These are phyloP conservation scores for Esteya vermicola DNA, from an alignment of 2,329 filamentous ascomycete genomes.

Conservation along the genomic window DNA sequence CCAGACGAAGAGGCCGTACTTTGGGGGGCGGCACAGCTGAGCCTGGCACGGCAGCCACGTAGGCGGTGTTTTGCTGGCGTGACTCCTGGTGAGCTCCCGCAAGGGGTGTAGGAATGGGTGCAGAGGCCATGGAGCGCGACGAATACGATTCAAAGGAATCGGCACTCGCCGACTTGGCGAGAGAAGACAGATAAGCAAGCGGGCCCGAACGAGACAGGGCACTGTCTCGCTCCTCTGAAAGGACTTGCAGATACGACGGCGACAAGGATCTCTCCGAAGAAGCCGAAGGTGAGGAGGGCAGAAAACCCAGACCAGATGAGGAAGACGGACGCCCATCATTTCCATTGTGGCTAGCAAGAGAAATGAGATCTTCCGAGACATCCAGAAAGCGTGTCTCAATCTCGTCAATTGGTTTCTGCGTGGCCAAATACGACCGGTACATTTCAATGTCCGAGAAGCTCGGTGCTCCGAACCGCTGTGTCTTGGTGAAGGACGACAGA, in stretches of 20 bases:
- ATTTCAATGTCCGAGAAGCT: constrained; percentile 26
- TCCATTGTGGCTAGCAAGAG: too few relatives aligned
- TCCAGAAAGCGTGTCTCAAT: constrained; percentile 47
- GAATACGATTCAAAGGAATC: too few relatives aligned
- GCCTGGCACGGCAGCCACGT: neutral
- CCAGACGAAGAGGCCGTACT: constrained; percentile 14
- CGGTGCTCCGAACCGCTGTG: constrained; percentile 34
- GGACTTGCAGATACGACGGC: constrained; percentile 2
- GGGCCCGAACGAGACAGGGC: too few relatives aligned
- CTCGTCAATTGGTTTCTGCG: constrained; percentile 37
- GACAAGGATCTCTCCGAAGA: neutral
- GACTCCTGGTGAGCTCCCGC: too few relatives aligned
- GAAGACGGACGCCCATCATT: neutral
- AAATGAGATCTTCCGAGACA: constrained; percentile 37
- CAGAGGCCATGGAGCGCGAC: too few relatives aligned
- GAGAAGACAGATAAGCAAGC: too few relatives aligned
- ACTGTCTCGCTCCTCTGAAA: constrained; percentile 12
- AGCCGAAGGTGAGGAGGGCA: too few relatives aligned
- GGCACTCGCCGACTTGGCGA: too few relatives aligned
- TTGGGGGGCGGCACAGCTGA: neutral
- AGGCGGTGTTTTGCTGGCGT: too few relatives aligned
- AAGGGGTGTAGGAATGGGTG: too few relatives aligned
- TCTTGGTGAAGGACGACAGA: constrained; percentile 40
- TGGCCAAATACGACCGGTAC: constrained; percentile 38
- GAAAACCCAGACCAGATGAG: neutral